Evolutionary conservation across 1,139 yeast species (phyloP), one percentile per base, ranked within the genome.

Genomic region (Pichia sp.): DNA sequence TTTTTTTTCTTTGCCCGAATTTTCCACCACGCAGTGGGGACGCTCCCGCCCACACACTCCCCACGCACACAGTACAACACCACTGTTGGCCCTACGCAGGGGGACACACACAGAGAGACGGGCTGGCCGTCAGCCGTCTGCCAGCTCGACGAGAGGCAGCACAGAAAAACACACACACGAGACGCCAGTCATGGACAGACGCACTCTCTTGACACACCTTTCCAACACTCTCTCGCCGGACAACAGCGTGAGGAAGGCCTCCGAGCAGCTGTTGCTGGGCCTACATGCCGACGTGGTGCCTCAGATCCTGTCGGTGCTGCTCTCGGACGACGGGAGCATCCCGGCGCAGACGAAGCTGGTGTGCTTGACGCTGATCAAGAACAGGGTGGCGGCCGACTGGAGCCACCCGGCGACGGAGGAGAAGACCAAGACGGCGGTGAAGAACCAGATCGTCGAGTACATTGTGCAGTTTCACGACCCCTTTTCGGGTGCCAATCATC

Each of bases 151-250:
- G 24, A 20, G 24, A 20, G 24, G 24, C 24, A 20, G 24, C 24
- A 20, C 24, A 31, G 34, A 31, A 31, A 31, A 31, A 31, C 9
- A 9, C 9, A 10, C 17, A n/a, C 43, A 40, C 17, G 24, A 20
- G 24, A 20, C 24, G 24, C 24, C 24, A 4, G 46, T 4, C 2
- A 52, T 53, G 53, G 56, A 49, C 30, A 29, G 29, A 17, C 31
- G 44, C 14, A 44, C 41, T 40, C 50, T 65, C 24, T 38, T 65
- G 36, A 61, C 59, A 34, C 63, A 65, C 48, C 58, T 65, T 43
- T 54, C 61, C 41, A 64, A 63, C 48, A 65, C 68, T 1, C 52
- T 65, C 24, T 64, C 67, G 8, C 57, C 67, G 1, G 63, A 64
- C 48, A 65, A 64, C 34, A n/a, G 20, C 6, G 31, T 58, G 2